Evolutionary conservation across 148 eudicot genomes (phyloP).

Genomic region (Diospyros kaki): DNA sequence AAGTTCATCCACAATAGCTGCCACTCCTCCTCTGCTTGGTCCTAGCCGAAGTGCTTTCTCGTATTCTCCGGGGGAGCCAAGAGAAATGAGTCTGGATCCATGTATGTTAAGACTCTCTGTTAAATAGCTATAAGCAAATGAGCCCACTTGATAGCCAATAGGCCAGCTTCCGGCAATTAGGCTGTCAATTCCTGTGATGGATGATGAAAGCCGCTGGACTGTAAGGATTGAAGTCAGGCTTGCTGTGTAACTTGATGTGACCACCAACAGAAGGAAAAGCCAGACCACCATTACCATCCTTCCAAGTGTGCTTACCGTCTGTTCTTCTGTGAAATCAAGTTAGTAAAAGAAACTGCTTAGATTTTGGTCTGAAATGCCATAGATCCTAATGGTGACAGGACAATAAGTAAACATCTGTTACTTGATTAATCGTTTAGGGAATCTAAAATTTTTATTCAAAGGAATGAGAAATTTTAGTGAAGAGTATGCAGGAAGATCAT

Average conservation of each 20-base stretch:
- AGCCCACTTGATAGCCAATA: constrained; percentile 36
- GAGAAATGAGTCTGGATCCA: constrained; percentile 22
- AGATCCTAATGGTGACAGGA: neutral
- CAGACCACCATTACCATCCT: constrained; percentile 37
- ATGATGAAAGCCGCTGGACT: constrained; percentile 32
- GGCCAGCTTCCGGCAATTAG: constrained; percentile 25
- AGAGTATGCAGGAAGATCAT: neutral
- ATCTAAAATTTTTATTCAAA: neutral
- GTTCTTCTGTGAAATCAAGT: constrained; percentile 25
- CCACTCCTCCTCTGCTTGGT: constrained; percentile 32
- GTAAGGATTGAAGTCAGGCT: constrained; percentile 43
- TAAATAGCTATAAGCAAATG: constrained; percentile 31
- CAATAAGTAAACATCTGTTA: neutral
- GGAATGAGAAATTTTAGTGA: neutral
- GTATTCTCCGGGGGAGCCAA: constrained; percentile 27
- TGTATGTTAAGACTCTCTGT: constrained; percentile 21
- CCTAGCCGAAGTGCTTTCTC: constrained; percentile 22
- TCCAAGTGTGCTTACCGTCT: constrained; percentile 37
- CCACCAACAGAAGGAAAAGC: constrained; percentile 34
- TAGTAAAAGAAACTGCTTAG: neutral
- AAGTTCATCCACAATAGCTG: constrained; percentile 40
- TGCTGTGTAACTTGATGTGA: constrained; percentile 43
- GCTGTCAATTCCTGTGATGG: constrained; percentile 32
- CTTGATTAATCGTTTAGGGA: neutral
- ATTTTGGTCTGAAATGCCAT: neutral